phyloP scores from a whole-genome alignment of 352 stramenopile genomes.

The Phytophthora pini region DNA sequence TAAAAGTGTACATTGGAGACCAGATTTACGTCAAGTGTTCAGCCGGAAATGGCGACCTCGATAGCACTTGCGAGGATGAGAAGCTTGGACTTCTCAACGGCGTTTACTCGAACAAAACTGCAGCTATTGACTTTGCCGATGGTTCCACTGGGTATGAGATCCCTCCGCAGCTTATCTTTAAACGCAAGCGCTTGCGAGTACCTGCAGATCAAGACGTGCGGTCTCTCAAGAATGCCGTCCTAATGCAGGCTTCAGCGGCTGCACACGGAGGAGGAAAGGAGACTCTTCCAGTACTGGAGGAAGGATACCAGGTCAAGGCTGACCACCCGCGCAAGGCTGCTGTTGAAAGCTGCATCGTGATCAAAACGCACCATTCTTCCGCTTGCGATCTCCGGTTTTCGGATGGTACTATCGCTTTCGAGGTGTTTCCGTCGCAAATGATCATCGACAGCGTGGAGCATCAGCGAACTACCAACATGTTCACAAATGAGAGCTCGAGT shows the following conservation, averaged over 20 bases:
- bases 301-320: slow-evolving; percentile 78
- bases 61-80: slow-evolving; percentile 54
- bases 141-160: slow-evolving; percentile 79
- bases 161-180: slow-evolving; percentile 59
- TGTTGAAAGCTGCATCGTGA: slow-evolving; percentile 75
- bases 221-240: slow-evolving; percentile 77
- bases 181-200: slow-evolving; percentile 48
- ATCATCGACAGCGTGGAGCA: slow-evolving; percentile 55
- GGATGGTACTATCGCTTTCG: slow-evolving; percentile 79
- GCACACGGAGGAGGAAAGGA: slow-evolving; percentile 13
- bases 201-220: slow-evolving; percentile 64
- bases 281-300: slow-evolving; percentile 50
- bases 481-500: slow-evolving; percentile 12
- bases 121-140: slow-evolving; percentile 78
- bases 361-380: slow-evolving; percentile 63
- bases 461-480: slow-evolving; percentile 13
- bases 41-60: slow-evolving; percentile 48
- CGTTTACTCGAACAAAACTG: slow-evolving; percentile 79
- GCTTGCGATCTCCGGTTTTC: slow-evolving; percentile 77
- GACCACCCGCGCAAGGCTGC: slow-evolving; percentile 67
- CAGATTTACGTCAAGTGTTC: slow-evolving; percentile 73
- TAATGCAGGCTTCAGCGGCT: slow-evolving; percentile 59
- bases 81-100: slow-evolving; percentile 78
- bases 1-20: slow-evolving; percentile 80
- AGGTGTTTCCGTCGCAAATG: slow-evolving; percentile 85